Evolutionary conservation across 495 filamentous ascomycete species (phyloP).

Genomic region (Aspergillus saccharolyticus): DNA sequence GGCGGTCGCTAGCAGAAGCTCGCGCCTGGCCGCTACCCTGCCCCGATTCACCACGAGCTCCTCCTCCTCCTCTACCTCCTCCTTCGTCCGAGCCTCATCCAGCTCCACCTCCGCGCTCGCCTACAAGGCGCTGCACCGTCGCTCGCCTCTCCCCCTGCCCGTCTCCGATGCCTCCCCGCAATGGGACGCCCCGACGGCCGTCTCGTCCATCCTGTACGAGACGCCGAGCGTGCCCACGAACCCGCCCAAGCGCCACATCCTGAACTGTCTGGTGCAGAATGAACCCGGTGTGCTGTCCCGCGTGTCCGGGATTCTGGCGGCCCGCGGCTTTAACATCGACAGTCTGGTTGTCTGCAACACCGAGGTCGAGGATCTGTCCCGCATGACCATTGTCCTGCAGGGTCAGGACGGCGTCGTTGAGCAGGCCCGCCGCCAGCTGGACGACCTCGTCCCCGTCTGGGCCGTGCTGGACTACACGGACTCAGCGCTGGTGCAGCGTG

Average conservation of each 20-base stretch:
- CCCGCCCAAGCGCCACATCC: slow-evolving; percentile 87
- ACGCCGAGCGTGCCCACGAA: slow-evolving; percentile 77
- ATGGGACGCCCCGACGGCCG: slow-evolving; percentile 92
- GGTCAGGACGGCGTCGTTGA: slow-evolving; percentile 97
- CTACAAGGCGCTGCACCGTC: slow-evolving; percentile 95
- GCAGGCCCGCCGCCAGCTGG: slow-evolving; percentile 90
- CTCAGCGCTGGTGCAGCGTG: slow-evolving; percentile 90
- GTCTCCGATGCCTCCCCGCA: slow-evolving; percentile 65
- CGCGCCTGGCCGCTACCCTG: slow-evolving; percentile 32
- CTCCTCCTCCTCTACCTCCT: background rate
- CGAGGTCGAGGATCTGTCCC: slow-evolving; percentile 92
- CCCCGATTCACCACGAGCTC: slow-evolving; percentile 34
- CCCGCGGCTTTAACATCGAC: slow-evolving; percentile 98
- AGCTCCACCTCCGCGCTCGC: slow-evolving; percentile 86
- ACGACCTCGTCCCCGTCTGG: slow-evolving; percentile 97
- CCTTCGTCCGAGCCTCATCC: slow-evolving; percentile 28
- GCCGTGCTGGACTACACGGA: slow-evolving; percentile 94
- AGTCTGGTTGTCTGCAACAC: slow-evolving; percentile 95
- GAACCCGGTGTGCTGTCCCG: slow-evolving; percentile 95
- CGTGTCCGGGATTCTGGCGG: slow-evolving; percentile 92
- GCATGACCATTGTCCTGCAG: slow-evolving; percentile 96
- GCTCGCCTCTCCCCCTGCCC: slow-evolving; percentile 75
- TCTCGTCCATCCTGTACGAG: slow-evolving; percentile 98
- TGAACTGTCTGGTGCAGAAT: slow-evolving; percentile 98
- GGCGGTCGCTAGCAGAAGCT: slow-evolving; percentile 28